Conservation (phyloP, 164 flowering plant species). For the Amborella trichopoda region DNA sequence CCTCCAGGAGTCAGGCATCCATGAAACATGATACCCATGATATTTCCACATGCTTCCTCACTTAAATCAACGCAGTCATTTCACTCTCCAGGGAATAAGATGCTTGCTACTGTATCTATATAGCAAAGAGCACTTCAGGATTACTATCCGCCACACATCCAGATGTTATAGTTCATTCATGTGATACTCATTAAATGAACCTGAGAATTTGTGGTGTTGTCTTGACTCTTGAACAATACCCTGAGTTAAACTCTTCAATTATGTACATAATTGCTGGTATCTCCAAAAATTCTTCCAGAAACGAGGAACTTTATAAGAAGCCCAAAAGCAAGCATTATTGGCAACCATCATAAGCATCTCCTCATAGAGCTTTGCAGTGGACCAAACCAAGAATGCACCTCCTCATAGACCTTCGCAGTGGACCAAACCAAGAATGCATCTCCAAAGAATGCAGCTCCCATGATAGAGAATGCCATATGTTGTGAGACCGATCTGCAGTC, state of each 20-base stretch:
- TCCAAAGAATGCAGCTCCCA: conserved; percentile 53
- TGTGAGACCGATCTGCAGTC: conserved; percentile 42
- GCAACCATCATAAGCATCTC: conserved; percentile 52
- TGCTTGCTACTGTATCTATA: conserved; percentile 8
- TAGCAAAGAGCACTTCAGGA: conserved; percentile 5
- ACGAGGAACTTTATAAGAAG: conserved; percentile 49
- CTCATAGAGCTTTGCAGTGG: conserved; percentile 39
- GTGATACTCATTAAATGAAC: conserved; percentile 4
- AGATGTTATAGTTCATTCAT: conserved; percentile 6
- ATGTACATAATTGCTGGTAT: conserved; percentile 31
- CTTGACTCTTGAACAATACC: conserved; percentile 30
- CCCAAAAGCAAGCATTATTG: conserved; percentile 56
- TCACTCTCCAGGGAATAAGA: conserved; percentile 11
- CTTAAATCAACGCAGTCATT: conserved; percentile 12
- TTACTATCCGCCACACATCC: conserved; percentile 6
- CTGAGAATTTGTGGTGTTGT: conserved; percentile 14
- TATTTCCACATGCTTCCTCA: conserved; percentile 37
- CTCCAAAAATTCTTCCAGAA: conserved; percentile 55
- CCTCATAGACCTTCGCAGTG: no score
- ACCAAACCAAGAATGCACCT: conserved; percentile 40
- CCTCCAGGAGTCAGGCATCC: conserved; percentile 42
- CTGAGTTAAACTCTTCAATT: conserved; percentile 41
- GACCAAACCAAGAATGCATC: conserved; percentile 43
- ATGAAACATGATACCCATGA: conserved; percentile 53
- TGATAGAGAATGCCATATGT: conserved; percentile 40